These are phyloP conservation scores for Penicillium silybi DNA, from an alignment of 495 filamentous ascomycete species.

Conservation along the genomic window DNA sequence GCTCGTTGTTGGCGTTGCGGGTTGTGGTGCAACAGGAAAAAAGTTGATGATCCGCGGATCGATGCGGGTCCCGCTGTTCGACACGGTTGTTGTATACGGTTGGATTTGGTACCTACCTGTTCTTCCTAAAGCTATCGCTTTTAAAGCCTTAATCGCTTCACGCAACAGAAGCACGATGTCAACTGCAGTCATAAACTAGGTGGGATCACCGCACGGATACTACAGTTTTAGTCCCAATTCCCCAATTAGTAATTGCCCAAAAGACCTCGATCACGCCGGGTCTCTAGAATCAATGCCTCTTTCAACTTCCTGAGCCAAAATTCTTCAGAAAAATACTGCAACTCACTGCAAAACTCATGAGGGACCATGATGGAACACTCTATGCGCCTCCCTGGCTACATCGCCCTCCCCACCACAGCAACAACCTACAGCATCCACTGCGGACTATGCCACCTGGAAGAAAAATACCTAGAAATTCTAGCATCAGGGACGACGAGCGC, in stretches of 20 bases:
- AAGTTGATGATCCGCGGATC: not conserved
- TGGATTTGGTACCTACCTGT: too few relatives aligned
- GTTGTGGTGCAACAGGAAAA: conserved; percentile 1
- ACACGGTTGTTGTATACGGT: not conserved
- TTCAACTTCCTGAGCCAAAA: too few relatives aligned
- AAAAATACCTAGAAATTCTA: conserved; percentile 26
- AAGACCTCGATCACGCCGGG: too few relatives aligned
- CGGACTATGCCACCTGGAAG: conserved; percentile 25
- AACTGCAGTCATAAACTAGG: too few relatives aligned
- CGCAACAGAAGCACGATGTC: too few relatives aligned
- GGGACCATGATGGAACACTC: conserved; percentile 13
- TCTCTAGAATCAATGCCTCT: too few relatives aligned
- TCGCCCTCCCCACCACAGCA: conserved; percentile 13
- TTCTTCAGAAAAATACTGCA: too few relatives aligned
- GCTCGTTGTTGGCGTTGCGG: not conserved
- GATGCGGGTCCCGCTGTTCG: not conserved
- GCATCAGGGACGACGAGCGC: conserved; percentile 14
- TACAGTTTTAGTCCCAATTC: too few relatives aligned
- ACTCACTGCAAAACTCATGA: not conserved
- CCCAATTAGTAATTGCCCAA: too few relatives aligned
- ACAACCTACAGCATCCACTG: conserved; percentile 21
- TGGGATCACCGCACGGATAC: too few relatives aligned
- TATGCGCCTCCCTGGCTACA: conserved; percentile 7
- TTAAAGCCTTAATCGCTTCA: not conserved
- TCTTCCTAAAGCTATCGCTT: not conserved